phyloP scores from a whole-genome alignment of 176 grass and related monocot species.

The Oropetium thomaeum region DNA sequence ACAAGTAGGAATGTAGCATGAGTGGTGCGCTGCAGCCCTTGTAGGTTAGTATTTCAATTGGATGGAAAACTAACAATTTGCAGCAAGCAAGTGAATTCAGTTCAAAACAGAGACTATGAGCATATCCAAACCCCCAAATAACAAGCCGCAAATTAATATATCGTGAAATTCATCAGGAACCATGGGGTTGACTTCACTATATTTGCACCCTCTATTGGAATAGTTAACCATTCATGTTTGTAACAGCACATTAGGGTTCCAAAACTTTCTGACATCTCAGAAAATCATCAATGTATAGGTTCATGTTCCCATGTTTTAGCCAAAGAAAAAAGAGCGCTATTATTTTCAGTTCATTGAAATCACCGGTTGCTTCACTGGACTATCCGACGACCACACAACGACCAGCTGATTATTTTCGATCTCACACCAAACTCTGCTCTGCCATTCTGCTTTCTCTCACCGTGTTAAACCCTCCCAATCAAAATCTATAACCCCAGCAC shows the following conservation, averaged over 20 bases:
- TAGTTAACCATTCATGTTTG: background rate
- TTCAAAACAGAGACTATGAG: background rate
- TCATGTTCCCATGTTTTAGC: background rate
- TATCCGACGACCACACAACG: too few relatives aligned
- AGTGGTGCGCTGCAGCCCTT: background rate
- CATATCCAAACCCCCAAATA: background rate
- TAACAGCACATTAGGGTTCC: background rate
- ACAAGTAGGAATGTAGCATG: background rate
- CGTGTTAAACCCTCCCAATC: too few relatives aligned
- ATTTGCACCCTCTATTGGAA: background rate
- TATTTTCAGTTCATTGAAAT: too few relatives aligned
- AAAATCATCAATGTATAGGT: background rate
- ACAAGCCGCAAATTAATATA: background rate
- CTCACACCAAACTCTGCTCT: too few relatives aligned
- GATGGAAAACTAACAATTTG: background rate
- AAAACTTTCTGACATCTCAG: background rate
- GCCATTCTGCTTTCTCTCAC: too few relatives aligned
- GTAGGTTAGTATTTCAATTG: background rate
- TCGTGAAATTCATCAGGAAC: background rate
- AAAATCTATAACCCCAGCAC: too few relatives aligned
- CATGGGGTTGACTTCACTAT: background rate
- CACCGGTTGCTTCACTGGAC: too few relatives aligned
- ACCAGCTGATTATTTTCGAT: too few relatives aligned
- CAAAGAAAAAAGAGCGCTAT: too few relatives aligned
- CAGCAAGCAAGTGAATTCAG: background rate